phyloP scores from a whole-genome alignment of 257 asterid species.

The Capsicum chinense region DNA sequence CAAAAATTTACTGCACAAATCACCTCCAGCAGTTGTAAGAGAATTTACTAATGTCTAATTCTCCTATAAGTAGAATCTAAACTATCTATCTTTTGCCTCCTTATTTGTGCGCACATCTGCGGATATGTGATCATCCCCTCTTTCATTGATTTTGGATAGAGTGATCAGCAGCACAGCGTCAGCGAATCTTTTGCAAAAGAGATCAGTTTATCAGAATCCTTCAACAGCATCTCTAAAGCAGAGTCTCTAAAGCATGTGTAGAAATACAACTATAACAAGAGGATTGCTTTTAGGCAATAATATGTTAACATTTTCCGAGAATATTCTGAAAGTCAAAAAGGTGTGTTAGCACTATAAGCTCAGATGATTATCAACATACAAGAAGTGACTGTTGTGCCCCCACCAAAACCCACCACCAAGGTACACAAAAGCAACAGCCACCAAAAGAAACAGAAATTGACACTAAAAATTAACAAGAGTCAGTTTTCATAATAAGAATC shows the following conservation, averaged over 20 bases:
- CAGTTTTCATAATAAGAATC: conserved; percentile 16
- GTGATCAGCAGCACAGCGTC: neutral
- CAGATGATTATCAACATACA: neutral
- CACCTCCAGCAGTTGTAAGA: conserved; percentile 13
- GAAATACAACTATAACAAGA: neutral
- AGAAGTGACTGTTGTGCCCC: neutral
- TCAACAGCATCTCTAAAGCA: neutral
- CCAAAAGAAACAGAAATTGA: conserved; percentile 9
- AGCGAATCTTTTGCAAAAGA: neutral
- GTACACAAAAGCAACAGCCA: conserved; percentile 1
- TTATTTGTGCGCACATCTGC: conserved; percentile 8
- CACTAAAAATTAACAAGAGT: conserved; percentile 24
- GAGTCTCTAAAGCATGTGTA: neutral
- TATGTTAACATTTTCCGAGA: conserved; percentile 1
- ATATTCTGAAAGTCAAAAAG: conserved; percentile 20
- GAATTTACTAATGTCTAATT: neutral
- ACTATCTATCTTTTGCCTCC: conserved; percentile 6
- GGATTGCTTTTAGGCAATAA: conserved; percentile 7
- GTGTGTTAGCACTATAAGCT: neutral
- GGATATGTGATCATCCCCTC: neutral
- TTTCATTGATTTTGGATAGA: neutral
- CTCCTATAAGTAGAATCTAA: conserved; percentile 12
- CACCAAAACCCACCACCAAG: conserved; percentile 7
- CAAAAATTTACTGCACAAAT: neutral
- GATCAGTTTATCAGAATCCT: conserved; percentile 23